Percentiles rank a stretch among this genome's conserved stretches.
Evolutionary conservation across 768 basidiomycete species (phyloP).

Genomic region (Fibroporia radiculosa): DNA sequence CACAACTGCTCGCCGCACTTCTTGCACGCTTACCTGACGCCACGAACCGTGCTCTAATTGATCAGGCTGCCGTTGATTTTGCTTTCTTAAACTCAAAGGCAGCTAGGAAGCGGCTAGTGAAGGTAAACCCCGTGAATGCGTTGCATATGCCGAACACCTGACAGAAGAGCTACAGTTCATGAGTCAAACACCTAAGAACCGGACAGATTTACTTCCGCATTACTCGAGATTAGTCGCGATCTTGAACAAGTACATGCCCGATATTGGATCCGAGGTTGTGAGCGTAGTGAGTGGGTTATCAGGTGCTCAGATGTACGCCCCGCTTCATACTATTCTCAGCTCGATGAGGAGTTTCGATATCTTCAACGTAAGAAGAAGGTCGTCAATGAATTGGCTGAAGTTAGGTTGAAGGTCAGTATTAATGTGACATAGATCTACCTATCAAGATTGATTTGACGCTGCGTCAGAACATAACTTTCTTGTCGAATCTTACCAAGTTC

Average conservation of each 20-base stretch:
- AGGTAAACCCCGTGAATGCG: conserved; percentile 37
- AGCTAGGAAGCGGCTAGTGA: conserved; percentile 83
- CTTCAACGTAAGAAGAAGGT: conserved; percentile 91
- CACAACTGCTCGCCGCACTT: conserved; percentile 84
- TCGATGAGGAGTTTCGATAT: conserved; percentile 96
- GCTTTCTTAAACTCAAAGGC: conserved; percentile 96
- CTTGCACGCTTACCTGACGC: conserved; percentile 89
- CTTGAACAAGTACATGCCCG: conserved; percentile 88
- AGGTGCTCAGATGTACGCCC: too few relatives aligned
- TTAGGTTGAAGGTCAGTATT: conserved; percentile 64
- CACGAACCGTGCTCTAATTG: conserved; percentile 83
- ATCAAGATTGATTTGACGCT: neutral
- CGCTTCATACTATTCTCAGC: too few relatives aligned
- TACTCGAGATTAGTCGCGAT: conserved; percentile 88
- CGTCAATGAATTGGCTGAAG: conserved; percentile 81
- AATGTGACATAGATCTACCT: neutral
- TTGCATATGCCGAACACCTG: neutral
- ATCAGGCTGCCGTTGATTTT: conserved; percentile 93
- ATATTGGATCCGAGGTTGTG: conserved; percentile 79
- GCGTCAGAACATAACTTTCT: conserved; percentile 74
- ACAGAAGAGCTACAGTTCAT: conserved; percentile 70
- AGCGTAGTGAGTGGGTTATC: conserved; percentile 41
- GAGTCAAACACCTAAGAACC: conserved; percentile 75
- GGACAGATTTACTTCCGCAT: conserved; percentile 87
- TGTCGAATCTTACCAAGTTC: conserved; percentile 95